Evolutionary conservation across 2,329 filamentous ascomycete genomes (phyloP), one percentile per base, ranked within the genome.

Genomic region (Berkeleyomyces rouxiae): DNA sequence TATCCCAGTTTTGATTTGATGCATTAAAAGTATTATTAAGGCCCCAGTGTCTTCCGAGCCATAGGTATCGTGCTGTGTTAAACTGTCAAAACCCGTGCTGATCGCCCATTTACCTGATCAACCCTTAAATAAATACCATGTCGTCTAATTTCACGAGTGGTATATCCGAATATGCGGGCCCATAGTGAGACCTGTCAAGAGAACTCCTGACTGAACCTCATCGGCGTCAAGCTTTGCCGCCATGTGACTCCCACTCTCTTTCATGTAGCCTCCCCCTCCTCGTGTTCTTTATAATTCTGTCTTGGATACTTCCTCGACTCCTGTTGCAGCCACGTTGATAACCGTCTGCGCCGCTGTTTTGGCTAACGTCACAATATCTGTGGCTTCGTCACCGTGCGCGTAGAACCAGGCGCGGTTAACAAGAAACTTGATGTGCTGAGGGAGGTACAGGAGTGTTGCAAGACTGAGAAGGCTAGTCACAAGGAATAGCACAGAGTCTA

Each of bases 341-440:
- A 65, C 60, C 0, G 64, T 64, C 31, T 65, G 64, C 33, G 65
- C 64, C 10, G 74, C 74, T 42, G 73, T 74, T 69, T 77, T 76
- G 31, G 74, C 76, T 43, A 75, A 74, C 65, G 76, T 74, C 64
- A 75, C 76, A 51, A 79, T 74, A 64, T 79, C 76, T 2, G 60
- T 59, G 64, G 78, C 79, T 68, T 83, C 80, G 71, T 96, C 90
- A 68, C 93, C 93, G 67, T 86, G 85, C 73, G 90, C 88, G 79
- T 99, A 99, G 79, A 96, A 99, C 82, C 89, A 95, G 61, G 90
- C 85, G 71, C 92, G 87, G 71, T 84, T 83, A 70, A 86, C 82
- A 69, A 99, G 85, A 71, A 89, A 86, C 70, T 83, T 80, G 70
- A 97, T 77, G 76, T 97, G 92, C 70, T 95, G 87, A 9, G 93